Base-by-base conservation (phyloP, 2,329 filamentous ascomycete species). In the Aspergillus flavus region DNA sequence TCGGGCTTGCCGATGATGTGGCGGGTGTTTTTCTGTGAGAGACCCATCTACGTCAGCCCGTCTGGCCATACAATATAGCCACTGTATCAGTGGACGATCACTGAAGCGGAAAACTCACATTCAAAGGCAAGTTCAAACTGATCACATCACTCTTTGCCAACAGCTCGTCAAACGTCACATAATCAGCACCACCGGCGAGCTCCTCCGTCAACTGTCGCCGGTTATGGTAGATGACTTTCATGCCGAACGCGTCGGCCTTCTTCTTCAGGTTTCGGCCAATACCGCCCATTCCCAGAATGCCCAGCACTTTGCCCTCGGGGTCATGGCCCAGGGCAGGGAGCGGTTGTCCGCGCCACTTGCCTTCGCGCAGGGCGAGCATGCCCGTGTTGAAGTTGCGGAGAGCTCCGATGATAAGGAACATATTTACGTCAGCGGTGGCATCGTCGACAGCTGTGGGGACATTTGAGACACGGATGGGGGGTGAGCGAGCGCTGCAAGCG, bases 271-370 rank as follows among this genome's bases (percentile, higher is more conserved):
- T 92, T 41, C 89, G 83, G 0, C 93, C 92, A 64, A 96, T 95
- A 2, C 92, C 91, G 23, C 92, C 92, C 91, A 95, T 94, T 7
- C 92, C 92, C 46, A 96, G 76, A 64, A 96, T 93, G 0, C 92
- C 92, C 6, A 96, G 83, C 1, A 89, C 81, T 77, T 94, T 95
- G 41, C 90, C 91, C 75, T 91, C 84, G 1, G 92, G 92, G 72
- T 95, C 92, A 73, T 91, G 90, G 14, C 92, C 92, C 0, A 88
- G 83, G 0, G 85, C 83, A 7, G 81, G 81, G 7, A 78, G 74
- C 0, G 81, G 78, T 5, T 77, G 75, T 4, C 90, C 91, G 58
- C 87, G 84, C 90, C 91, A 96, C 62, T 86, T 80, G 0, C 89
- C 88, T 26, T 84, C 80, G 41, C 92, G 87, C 11, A 94, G 82